These are phyloP conservation scores for Beauveria sp. DNA, from an alignment of 2,329 filamentous ascomycete genomes.

Conservation along the genomic window DNA sequence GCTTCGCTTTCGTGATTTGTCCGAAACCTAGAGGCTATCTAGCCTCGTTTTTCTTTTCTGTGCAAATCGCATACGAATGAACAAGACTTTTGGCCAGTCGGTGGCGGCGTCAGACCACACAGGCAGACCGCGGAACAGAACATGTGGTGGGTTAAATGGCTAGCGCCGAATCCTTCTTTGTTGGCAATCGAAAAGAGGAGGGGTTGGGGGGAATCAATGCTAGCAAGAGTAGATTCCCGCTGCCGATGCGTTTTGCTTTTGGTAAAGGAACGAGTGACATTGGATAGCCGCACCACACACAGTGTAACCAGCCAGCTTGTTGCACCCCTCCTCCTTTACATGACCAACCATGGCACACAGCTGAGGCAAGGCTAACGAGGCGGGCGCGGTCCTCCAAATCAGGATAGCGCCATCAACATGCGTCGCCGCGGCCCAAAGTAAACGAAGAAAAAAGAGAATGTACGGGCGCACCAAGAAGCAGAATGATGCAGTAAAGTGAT, in stretches of 20 bases:
- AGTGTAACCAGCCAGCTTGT: not conserved
- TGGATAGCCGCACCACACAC: not conserved
- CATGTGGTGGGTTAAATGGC: too few relatives aligned
- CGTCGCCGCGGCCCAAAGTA: not conserved
- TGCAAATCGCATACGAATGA: too few relatives aligned
- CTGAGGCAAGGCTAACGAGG: slow-evolving; percentile 1
- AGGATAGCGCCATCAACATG: not conserved
- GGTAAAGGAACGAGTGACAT: not conserved
- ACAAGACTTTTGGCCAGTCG: too few relatives aligned
- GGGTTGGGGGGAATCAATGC: not conserved
- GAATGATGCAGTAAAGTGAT: too few relatives aligned
- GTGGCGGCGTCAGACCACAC: too few relatives aligned
- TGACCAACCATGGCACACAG: not conserved
- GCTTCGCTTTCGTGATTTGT: not conserved
- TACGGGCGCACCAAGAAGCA: not conserved
- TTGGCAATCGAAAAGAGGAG: not conserved
- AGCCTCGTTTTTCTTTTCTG: not conserved
- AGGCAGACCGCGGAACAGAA: too few relatives aligned
- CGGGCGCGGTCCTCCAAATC: not conserved
- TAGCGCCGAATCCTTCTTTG: not conserved
- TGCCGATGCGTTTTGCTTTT: not conserved
- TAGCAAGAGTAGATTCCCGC: not conserved
- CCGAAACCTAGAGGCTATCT: too few relatives aligned
- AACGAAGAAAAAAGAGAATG: not conserved
- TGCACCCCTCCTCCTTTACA: not conserved